Evolutionary conservation across 331 rosid species (phyloP), one percentile per base, ranked within the genome.

Genomic region (Acacia concinna): DNA sequence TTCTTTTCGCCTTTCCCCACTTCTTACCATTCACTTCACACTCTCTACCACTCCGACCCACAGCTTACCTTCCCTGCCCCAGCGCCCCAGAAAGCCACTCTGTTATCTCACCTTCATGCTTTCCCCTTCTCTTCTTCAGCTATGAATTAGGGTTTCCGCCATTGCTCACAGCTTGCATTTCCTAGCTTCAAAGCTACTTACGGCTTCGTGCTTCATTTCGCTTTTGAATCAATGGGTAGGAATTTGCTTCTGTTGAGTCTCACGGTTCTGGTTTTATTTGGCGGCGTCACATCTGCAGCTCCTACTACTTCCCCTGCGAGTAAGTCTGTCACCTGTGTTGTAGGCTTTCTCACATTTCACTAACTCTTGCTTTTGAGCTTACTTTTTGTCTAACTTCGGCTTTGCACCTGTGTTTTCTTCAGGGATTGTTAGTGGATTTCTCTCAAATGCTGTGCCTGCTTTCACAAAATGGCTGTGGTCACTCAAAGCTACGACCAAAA

Each of bases 381-480:
- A 73, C 21, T 6, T 63, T 73, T 77, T 17, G 27, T 32, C 56
- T 59, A n/a, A 28, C 64, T 65, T 21, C 3, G 41, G 64, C 18
- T 44, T 3, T 68, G 41, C 31, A n/a, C 67, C 62, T 78, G 49
- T 27, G 30, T 52, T 34, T 82, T 13, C 52, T 77, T 77, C 92
- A 91, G 97, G 85, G 90, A 84, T 90, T 71, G 83, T 89, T 23
- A 78, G n/a, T 84, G 98, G 94, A 84, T 66, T 89, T 69, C 78
- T 94, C 85, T 90, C 97, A 73, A 89, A 88, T 87, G 92, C 84
- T 4, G 90, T 85, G 38, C 84, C 97, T 73, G 84, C 85, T 71
- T 85, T 88, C 51, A 88, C 90, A 80, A 94, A 94, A 81, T 81
- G 91, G 90, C 27, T 91, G 31, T 87, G 96, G 97, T 91, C 98